Evolutionary conservation across 441 rosid genomes (phyloP).

Genomic region (Rhodomyrtus psidioides): DNA sequence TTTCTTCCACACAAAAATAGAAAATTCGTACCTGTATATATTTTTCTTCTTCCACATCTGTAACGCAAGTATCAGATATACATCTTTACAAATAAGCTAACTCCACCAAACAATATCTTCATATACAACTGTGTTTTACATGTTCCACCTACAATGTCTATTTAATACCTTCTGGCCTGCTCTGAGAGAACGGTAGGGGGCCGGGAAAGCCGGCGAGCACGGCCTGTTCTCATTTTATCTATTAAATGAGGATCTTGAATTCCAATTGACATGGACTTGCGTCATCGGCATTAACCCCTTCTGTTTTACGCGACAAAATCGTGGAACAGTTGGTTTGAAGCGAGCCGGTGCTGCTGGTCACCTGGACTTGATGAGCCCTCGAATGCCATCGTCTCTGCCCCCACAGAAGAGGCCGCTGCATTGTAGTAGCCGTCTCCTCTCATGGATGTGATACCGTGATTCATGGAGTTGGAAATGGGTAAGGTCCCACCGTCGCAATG

Average conservation of each 20-base stretch:
- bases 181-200: not conserved
- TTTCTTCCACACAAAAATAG: not conserved
- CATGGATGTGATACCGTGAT: not conserved
- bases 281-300: not conserved
- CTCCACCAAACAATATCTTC: constrained; percentile 24
- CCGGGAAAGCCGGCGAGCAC: not conserved
- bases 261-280: not conserved
- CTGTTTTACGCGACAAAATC: constrained; percentile 64
- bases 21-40: constrained; percentile 15
- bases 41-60: constrained; percentile 19
- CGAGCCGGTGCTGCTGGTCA: constrained; percentile 55
- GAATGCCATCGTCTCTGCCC: constrained; percentile 32
- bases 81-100: constrained; percentile 37
- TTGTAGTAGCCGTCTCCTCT: constrained; percentile 43
- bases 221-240: not conserved
- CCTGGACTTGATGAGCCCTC: constrained; percentile 54
- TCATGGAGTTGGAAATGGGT: not conserved
- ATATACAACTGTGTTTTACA: constrained; percentile 33
- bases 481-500: not conserved
- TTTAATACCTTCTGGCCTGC: not conserved
- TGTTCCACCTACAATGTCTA: not conserved
- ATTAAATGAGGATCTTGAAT: not conserved
- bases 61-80: constrained; percentile 18
- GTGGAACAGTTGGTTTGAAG: constrained; percentile 59
- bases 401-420: constrained; percentile 30